Conservation (phyloP, 805 yeast species). For the Ogataea minuta region DNA sequence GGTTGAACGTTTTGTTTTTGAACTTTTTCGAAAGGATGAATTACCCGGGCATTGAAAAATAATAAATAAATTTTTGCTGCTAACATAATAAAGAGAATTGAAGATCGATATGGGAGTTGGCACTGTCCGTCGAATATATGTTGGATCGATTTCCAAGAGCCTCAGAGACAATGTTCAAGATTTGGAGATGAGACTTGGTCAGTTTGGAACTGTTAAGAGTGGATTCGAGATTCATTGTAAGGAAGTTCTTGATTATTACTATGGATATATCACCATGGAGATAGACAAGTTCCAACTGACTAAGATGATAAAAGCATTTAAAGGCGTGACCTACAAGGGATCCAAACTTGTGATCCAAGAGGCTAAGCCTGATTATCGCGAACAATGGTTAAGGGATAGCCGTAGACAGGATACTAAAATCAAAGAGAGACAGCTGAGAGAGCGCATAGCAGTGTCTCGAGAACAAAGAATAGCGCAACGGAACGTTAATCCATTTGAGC, state of each 20-base stretch:
- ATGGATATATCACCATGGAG: conserved; percentile 67
- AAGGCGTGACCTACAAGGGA: conserved; percentile 78
- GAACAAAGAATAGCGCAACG: conserved; percentile 45
- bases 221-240: conserved; percentile 55
- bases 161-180: conserved; percentile 46
- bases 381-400: conserved; percentile 46
- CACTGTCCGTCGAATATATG: conserved; percentile 44
- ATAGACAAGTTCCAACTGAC: conserved; percentile 44
- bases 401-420: conserved; percentile 38
- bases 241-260: conserved; percentile 51
- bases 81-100: no score
- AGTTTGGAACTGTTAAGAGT: conserved; percentile 55
- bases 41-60: conserved; percentile 11
- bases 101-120: conserved; percentile 2
- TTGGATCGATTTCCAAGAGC: conserved; percentile 63
- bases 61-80: neutral
- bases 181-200: conserved; percentile 53
- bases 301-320: conserved; percentile 53
- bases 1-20: conserved; percentile 4
- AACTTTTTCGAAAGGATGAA: conserved; percentile 8
- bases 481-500: conserved; percentile 35
- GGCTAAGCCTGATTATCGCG: conserved; percentile 58
- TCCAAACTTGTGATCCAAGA: conserved; percentile 55
- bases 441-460: conserved; percentile 36
- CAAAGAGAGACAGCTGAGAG: conserved; percentile 31